Percentiles rank a stretch among this genome's conserved stretches.
Conservation (phyloP, 192 early-diverging fungal species). For the Gigaspora rosea region DNA sequence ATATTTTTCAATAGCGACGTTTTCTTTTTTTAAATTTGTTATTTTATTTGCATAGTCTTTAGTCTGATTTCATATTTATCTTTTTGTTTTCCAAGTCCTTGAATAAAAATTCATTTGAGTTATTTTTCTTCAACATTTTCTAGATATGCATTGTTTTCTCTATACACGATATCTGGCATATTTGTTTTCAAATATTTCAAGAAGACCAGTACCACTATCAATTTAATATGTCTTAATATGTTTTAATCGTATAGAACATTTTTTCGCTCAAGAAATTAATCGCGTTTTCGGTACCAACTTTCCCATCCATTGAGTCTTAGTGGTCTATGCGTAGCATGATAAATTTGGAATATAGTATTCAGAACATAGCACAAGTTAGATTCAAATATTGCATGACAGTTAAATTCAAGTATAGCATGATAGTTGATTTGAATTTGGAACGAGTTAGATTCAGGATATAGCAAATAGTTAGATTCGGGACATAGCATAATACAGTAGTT, state of each 20-base stretch:
- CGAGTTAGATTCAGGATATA: too few species aligned
- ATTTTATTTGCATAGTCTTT: neutral
- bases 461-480: too few species aligned
- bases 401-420: too few species aligned
- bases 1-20: too few species aligned
- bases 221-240: neutral
- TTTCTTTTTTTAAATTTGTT: too few species aligned
- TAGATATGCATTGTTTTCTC: constrained; percentile 38
- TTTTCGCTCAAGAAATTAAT: constrained; percentile 39
- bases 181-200: constrained; percentile 44
- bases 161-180: constrained; percentile 42
- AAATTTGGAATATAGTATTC: too few species aligned
- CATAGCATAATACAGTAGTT: too few species aligned
- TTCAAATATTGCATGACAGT: too few species aligned
- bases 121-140: constrained; percentile 24
- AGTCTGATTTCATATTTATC: neutral
- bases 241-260: neutral
- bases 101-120: neutral
- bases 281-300: constrained; percentile 46
- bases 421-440: too few species aligned
- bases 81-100: neutral
- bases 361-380: too few species aligned
- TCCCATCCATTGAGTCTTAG: constrained; percentile 45
- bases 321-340: constrained; percentile 36
- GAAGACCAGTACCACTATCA: constrained; percentile 33